Conservation (phyloP, 106 monocot species). For the Apostasia shenzhenica region DNA sequence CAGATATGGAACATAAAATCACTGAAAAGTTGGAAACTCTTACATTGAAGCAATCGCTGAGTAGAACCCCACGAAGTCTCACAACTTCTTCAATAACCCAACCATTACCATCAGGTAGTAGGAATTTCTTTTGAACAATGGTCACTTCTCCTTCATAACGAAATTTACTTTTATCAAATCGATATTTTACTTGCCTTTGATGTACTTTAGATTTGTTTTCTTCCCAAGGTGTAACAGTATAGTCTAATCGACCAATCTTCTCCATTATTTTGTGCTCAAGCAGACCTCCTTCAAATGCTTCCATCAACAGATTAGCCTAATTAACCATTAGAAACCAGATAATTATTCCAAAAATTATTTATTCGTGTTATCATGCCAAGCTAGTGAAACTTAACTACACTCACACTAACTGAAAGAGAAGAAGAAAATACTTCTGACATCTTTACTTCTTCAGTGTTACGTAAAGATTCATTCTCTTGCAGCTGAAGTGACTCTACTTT, state of each 20-base stretch:
- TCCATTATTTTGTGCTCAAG: conserved; percentile 36
- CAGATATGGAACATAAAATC: not conserved
- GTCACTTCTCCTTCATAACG: not conserved
- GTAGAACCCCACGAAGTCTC: conserved; percentile 2
- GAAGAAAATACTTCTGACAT: conserved; percentile 43
- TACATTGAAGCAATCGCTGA: not conserved
- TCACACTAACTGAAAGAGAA: conserved; percentile 21
- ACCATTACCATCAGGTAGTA: not conserved
- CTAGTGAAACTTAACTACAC: not conserved
- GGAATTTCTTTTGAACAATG: not conserved
- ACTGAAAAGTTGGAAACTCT: not conserved
- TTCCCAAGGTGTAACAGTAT: conserved; percentile 23
- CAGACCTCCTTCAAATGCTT: conserved; percentile 33
- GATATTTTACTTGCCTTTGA: not conserved
- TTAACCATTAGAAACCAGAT: not conserved
- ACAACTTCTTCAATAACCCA: conserved; percentile 1
- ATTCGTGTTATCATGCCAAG: no score
- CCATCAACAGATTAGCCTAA: conserved; percentile 33
- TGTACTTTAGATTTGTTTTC: not conserved
- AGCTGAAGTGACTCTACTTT: conserved; percentile 22
- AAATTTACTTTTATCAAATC: conserved; percentile 2
- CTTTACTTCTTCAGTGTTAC: conserved; percentile 24
- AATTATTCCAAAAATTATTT: not conserved
- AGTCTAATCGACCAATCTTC: conserved; percentile 33
- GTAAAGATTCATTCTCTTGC: conserved; percentile 24